Evolutionary conservation across 1,284 basidiomycete species (phyloP), one percentile per base, ranked within the genome.

Genomic region (Marasmius sp.): DNA sequence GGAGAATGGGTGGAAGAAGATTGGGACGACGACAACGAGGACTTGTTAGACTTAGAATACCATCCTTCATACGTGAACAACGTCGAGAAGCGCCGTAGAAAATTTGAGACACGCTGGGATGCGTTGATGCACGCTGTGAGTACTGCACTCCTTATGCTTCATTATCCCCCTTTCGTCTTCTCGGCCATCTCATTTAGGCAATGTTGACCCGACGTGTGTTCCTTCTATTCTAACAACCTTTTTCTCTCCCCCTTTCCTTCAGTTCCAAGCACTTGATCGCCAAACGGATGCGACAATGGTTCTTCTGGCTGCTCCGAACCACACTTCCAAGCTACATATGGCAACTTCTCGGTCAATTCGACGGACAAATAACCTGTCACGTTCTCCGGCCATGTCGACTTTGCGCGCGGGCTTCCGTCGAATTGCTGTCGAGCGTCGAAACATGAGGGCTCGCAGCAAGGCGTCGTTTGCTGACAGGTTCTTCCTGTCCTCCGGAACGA

Each of bases 271-370:
- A 37, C 76, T 93, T 20, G 91, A 93, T 74, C 81, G 89, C 54
- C 88, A 92, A 73, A 93, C 91, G 5, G 91, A 92, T 67, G 79
- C 89, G 12, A 92, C 88, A 0, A 81, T 92, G 75, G 73, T 92
- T 36, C 74, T 93, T 0, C 76, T 93, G 20, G 89, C 90, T 2
- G 83, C 89, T 0, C 91, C 90, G 0, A 85, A 89, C 0, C 88
- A 92, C 69, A 80, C 85, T 9, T 84, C 80, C 16, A 87, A 86
- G 65, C 70, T 90, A 3, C 83, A 89, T 65, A 71, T 82, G 2
- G 71, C 90, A 36, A 83, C 82, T 1, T 92, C 90, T 11, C 85
- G 90, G 14, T 82, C 86, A 1, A 80, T 92, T 57, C 85, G 87
- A 27, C 82, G 89, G 8, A 81, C 85, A 47, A 70, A 81, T 0